phyloP scores from a whole-genome alignment of 1,284 basidiomycete genomes.

The Salmacisia buchloeana region DNA sequence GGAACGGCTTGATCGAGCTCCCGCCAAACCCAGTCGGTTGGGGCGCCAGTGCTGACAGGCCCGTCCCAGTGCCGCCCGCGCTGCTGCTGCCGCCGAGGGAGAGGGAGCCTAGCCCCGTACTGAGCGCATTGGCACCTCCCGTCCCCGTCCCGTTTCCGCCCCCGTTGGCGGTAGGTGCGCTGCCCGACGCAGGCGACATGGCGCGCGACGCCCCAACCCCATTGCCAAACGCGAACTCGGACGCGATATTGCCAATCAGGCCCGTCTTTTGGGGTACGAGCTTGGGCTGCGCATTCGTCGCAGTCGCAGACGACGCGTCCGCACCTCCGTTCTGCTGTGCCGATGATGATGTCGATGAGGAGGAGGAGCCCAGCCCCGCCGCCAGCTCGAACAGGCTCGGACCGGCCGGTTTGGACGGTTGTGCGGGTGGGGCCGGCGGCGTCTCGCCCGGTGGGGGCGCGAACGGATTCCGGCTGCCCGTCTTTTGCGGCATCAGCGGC shows the following conservation, averaged over 20 bases:
- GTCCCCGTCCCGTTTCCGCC: not conserved
- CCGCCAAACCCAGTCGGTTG: slow-evolving; percentile 41
- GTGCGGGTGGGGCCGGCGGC: slow-evolving; percentile 50
- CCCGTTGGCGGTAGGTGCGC: not conserved
- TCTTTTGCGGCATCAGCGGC: slow-evolving; percentile 76
- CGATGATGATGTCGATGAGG: no score
- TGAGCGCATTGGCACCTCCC: not conserved
- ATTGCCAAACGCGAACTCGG: slow-evolving; percentile 45
- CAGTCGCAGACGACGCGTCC: slow-evolving; percentile 34
- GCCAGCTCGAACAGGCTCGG: slow-evolving; percentile 15
- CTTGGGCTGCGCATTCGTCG: slow-evolving; percentile 9
- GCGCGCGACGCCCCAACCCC: not conserved
- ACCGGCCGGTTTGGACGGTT: slow-evolving; percentile 12
- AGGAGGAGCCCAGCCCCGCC: slow-evolving; percentile 19
- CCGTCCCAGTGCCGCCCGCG: not conserved
- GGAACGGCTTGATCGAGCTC: slow-evolving; percentile 24
- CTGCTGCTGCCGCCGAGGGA: slow-evolving; percentile 21
- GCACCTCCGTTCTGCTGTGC: slow-evolving; percentile 47
- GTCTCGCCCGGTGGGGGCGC: slow-evolving; percentile 62
- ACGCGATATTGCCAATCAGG: slow-evolving; percentile 50
- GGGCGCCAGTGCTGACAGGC: slow-evolving; percentile 19
- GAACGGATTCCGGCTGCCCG: slow-evolving; percentile 92
- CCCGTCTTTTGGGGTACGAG: slow-evolving; percentile 46
- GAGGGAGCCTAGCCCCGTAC: slow-evolving; percentile 19
- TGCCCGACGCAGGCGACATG: not conserved